Conservation (phyloP, 1,284 basidiomycete species). For the Marasmius sp. region DNA sequence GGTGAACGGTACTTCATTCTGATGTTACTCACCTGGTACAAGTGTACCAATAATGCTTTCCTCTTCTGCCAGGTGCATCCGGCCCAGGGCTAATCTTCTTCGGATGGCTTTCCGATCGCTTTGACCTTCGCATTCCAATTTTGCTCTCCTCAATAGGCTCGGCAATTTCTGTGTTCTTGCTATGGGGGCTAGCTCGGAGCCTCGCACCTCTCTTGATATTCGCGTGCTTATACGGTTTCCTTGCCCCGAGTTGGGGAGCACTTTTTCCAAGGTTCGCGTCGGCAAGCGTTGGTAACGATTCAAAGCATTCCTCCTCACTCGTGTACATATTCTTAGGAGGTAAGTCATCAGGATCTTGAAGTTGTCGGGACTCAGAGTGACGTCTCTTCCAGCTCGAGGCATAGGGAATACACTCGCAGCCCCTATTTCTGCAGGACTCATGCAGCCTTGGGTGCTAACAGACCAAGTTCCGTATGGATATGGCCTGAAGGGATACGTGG, state of each 20-base stretch:
- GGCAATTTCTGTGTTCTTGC: conserved; percentile 8
- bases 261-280: conserved; percentile 10
- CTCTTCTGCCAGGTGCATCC: background rate
- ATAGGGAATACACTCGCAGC: background rate
- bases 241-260: conserved; percentile 9
- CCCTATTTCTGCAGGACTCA: background rate
- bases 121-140: conserved; percentile 9
- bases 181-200: conserved; percentile 9
- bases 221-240: conserved; percentile 10
- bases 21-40: background rate
- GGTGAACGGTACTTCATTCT: background rate
- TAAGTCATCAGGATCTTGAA: background rate
- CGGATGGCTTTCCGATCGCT: conserved; percentile 9
- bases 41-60: background rate
- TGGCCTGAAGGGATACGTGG: conserved; percentile 1
- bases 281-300: background rate
- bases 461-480: background rate
- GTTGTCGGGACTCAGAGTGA: background rate
- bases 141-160: conserved; percentile 10
- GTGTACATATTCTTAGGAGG: conserved; percentile 7
- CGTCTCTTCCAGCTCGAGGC: background rate
- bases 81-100: conserved; percentile 9
- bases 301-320: background rate
- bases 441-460: background rate
- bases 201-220: conserved; percentile 6